These are phyloP conservation scores for Lactarius indigo DNA, from an alignment of 768 basidiomycete genomes.

Conservation along the genomic window DNA sequence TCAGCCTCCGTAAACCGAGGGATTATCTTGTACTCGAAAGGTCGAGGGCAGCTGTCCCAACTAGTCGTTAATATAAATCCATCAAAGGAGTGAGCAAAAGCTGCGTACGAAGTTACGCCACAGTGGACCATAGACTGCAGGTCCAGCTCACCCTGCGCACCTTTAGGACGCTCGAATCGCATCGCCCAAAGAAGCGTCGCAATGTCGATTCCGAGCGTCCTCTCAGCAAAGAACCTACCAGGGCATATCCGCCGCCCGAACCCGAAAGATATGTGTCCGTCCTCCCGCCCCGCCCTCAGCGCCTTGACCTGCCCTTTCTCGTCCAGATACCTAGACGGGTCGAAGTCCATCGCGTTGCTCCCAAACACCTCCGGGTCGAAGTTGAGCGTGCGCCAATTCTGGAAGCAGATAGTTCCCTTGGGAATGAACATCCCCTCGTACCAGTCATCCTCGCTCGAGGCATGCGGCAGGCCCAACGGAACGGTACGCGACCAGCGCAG, in stretches of 20 bases:
- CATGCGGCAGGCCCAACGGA: constrained; percentile 26
- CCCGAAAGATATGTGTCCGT: neutral
- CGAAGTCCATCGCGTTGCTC: neutral
- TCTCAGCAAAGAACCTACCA: neutral
- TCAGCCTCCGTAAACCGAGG: too few species aligned
- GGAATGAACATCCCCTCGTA: neutral
- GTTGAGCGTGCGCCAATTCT: too few species aligned
- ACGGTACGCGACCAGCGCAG: constrained; percentile 17
- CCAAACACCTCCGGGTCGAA: neutral
- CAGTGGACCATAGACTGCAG: neutral
- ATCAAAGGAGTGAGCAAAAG: neutral
- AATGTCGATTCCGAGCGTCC: neutral
- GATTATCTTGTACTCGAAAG: too few species aligned
- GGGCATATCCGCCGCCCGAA: neutral
- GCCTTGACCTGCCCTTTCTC: neutral
- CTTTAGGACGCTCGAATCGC: neutral
- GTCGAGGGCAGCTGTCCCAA: too few species aligned
- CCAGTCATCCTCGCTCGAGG: constrained; percentile 7
- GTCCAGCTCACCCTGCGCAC: neutral
- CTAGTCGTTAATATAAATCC: too few species aligned
- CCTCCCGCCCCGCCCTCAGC: neutral
- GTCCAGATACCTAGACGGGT: neutral
- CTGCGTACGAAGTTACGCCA: neutral
- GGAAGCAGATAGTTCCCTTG: neutral
- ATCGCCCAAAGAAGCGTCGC: neutral